phyloP scores from a whole-genome alignment of 75 land plant species.

The Pinus tabuliformis region DNA sequence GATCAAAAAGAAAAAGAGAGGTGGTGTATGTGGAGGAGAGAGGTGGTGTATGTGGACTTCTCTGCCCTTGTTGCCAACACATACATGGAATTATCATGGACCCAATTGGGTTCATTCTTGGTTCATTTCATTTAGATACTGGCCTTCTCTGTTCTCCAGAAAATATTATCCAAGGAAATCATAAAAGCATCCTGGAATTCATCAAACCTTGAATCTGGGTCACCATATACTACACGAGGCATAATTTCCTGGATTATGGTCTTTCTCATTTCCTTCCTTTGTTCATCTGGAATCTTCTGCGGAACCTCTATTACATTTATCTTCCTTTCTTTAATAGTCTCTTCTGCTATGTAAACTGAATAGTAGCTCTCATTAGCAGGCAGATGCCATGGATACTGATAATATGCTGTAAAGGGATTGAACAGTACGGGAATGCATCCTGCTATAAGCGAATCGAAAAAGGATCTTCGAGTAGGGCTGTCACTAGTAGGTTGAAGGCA shows the following conservation, averaged over 20 bases:
- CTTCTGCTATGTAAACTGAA: conserved; percentile 45
- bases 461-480: conserved; percentile 64
- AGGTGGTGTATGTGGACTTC: too few species aligned
- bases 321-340: conserved; percentile 30
- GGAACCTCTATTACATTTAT: conserved; percentile 34
- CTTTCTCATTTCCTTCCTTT: conserved; percentile 56
- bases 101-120: too few species aligned
- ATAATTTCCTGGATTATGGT: conserved; percentile 46
- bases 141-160: neutral
- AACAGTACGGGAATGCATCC: conserved; percentile 75
- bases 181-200: conserved; percentile 40
- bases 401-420: conserved; percentile 48
- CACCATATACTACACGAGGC: conserved; percentile 58
- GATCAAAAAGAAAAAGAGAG: too few species aligned
- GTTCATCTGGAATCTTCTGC: conserved; percentile 14
- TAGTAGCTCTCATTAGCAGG: conserved; percentile 41
- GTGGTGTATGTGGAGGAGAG: too few species aligned
- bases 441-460: conserved; percentile 52
- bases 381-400: conserved; percentile 64
- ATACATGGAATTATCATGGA: too few species aligned
- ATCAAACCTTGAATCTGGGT: conserved; percentile 16
- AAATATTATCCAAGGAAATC: conserved; percentile 23
- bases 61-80: too few species aligned
- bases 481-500: conserved; percentile 68
- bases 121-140: too few species aligned